Percentiles rank a stretch among this genome's conserved stretches.
These are phyloP conservation scores for Cylindricascospora bacillispora DNA, from an alignment of 1,139 yeast species.

Conservation along the genomic window DNA sequence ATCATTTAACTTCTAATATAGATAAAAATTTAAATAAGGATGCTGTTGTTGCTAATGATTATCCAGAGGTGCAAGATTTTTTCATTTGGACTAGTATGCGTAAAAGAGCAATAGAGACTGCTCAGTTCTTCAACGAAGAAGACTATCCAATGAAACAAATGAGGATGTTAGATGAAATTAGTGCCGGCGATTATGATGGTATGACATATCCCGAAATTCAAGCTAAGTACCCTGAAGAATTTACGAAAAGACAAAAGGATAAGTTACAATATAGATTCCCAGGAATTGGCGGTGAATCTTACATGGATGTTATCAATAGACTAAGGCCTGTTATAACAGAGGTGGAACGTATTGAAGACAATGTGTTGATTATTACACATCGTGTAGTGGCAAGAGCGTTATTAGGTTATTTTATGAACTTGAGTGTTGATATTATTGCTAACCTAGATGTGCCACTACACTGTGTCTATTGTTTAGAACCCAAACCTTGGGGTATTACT, in stretches of 20 bases:
- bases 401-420: slow-evolving; percentile 77
- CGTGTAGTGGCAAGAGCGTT: slow-evolving; percentile 83
- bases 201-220: slow-evolving; percentile 81
- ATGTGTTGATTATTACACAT: slow-evolving; percentile 71
- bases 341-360: slow-evolving; percentile 83
- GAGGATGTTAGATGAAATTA: slow-evolving; percentile 87
- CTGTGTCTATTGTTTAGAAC: slow-evolving; percentile 78
- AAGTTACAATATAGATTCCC: slow-evolving; percentile 83
- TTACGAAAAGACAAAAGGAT: slow-evolving; percentile 57
- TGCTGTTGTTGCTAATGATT: slow-evolving; percentile 9
- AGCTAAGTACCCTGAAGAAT: slow-evolving; percentile 60
- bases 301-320: slow-evolving; percentile 82
- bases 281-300: slow-evolving; percentile 96
- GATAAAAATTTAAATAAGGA: slow-evolving; percentile 20
- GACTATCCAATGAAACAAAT: slow-evolving; percentile 73
- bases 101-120: slow-evolving; percentile 64
- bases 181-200: slow-evolving; percentile 88
- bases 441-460: slow-evolving; percentile 89
- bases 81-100: slow-evolving; percentile 94
- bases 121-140: slow-evolving; percentile 57
- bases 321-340: slow-evolving; percentile 85
- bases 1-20: not conserved
- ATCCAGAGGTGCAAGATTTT: slow-evolving; percentile 37
- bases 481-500: slow-evolving; percentile 90
- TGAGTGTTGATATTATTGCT: slow-evolving; percentile 72